A percentile compares a stretch with the other conserved stretches of the same genome.
Conservation (phyloP, 1,284 basidiomycete species). For the Malassezia equina region DNA sequence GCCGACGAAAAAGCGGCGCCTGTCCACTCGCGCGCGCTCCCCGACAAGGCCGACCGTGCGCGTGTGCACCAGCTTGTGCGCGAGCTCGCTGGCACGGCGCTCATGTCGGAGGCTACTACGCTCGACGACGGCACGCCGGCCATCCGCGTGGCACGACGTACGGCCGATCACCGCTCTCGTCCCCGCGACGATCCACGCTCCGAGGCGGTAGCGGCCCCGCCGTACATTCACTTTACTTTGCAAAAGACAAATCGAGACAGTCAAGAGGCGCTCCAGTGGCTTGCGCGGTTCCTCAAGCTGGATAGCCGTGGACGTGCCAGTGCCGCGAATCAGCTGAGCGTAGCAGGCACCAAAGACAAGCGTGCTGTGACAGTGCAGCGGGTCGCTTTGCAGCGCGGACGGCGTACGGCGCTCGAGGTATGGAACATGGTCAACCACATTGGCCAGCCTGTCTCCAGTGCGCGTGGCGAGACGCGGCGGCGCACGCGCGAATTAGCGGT, state of each 20-base stretch:
- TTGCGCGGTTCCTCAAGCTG: slow-evolving; percentile 55
- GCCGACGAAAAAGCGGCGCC: slow-evolving; percentile 17
- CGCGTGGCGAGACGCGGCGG: slow-evolving; percentile 8
- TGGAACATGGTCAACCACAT: slow-evolving; percentile 57
- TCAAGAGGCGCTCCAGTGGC: slow-evolving; percentile 73
- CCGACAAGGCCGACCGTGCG: slow-evolving; percentile 69
- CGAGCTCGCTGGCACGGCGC: slow-evolving; percentile 66
- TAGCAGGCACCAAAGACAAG: slow-evolving; percentile 97
- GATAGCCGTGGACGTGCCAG: slow-evolving; percentile 17
- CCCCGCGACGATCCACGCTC: slow-evolving; percentile 46
- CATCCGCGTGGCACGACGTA: slow-evolving; percentile 3
- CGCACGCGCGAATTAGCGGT: slow-evolving; percentile 20
- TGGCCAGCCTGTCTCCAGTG: slow-evolving; percentile 17
- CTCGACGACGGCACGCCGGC: slow-evolving; percentile 47
- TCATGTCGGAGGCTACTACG: slow-evolving; percentile 63
- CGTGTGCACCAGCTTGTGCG: slow-evolving; percentile 71
- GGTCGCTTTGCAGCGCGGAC: slow-evolving; percentile 69
- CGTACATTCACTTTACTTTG: slow-evolving; percentile 89
- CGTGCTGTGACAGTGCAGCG: slow-evolving; percentile 89
- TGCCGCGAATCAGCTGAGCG: slow-evolving; percentile 57
- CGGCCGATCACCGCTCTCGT: background rate
- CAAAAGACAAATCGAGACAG: slow-evolving; percentile 98
- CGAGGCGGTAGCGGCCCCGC: slow-evolving; percentile 51
- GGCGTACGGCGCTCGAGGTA: slow-evolving; percentile 69
- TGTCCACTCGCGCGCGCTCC: slow-evolving; percentile 58